Evolutionary conservation across 2,329 filamentous ascomycete species (phyloP).

Genomic region (Fusarium penzigii): DNA sequence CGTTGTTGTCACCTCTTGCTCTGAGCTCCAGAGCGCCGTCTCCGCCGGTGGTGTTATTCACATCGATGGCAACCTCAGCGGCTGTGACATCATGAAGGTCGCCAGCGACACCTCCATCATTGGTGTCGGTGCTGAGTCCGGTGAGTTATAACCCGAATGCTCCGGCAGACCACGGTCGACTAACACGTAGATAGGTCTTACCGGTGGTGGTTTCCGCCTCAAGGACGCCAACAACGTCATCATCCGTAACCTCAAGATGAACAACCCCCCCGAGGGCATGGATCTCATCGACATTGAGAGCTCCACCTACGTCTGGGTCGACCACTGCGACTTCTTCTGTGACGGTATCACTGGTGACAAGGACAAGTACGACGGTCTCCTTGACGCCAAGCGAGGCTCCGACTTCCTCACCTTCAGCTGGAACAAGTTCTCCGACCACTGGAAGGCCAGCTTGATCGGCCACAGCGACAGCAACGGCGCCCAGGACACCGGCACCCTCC

Average conservation of each 20-base stretch:
- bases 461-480: constrained; percentile 53
- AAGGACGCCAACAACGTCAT: constrained; percentile 51
- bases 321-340: constrained; percentile 56
- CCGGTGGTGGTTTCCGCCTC: constrained; percentile 45
- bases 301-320: constrained; percentile 55
- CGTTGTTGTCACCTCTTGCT: constrained; percentile 47
- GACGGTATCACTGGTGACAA: constrained; percentile 55
- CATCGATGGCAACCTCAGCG: constrained; percentile 43
- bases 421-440: constrained; percentile 44
- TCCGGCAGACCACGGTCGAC: not conserved
- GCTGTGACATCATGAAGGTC: constrained; percentile 42
- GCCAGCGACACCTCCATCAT: constrained; percentile 51
- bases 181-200: constrained; percentile 21
- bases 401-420: constrained; percentile 50
- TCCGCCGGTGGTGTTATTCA: constrained; percentile 43
- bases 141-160: constrained; percentile 4
- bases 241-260: constrained; percentile 52
- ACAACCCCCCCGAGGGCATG: constrained; percentile 43
- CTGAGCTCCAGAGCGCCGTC: constrained; percentile 41
- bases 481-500: constrained; percentile 57
- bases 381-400: constrained; percentile 57
- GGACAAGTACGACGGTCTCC: constrained; percentile 62
- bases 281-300: constrained; percentile 47
- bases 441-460: constrained; percentile 60
- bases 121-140: constrained; percentile 44